phyloP scores from a whole-genome alignment of 768 basidiomycete species.

The Basidioascus undulatus region DNA sequence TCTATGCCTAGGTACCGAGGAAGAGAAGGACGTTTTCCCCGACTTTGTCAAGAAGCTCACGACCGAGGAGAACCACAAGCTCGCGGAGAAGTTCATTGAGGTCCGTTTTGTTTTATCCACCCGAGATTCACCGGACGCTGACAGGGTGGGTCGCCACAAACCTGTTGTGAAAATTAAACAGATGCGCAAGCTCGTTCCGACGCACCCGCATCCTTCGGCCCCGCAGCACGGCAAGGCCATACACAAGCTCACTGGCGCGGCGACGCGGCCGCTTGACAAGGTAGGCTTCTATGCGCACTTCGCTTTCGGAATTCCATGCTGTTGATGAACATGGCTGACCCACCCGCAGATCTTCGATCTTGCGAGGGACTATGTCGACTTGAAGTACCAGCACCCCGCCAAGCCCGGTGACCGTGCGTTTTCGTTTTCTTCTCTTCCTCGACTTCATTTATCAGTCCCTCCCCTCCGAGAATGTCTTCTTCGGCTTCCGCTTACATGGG shows the following conservation, averaged over 20 bases:
- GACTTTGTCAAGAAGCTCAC: not conserved
- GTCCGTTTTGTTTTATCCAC: not conserved
- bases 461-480: no score
- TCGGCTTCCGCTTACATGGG: no score
- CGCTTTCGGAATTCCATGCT: no score
- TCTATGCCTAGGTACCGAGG: no score
- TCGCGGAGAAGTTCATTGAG: conserved; percentile 1
- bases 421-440: no score
- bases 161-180: not conserved
- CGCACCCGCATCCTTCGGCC: conserved; percentile 5
- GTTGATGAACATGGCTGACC: no score
- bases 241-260: conserved; percentile 3
- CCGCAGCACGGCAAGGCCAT: conserved; percentile 6
- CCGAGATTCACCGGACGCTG: not conserved
- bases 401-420: no score
- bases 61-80: conserved; percentile 5
- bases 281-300: no score
- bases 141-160: not conserved
- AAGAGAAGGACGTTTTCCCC: conserved; percentile 3
- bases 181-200: conserved; percentile 2
- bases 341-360: no score
- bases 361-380: no score
- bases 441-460: no score
- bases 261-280: conserved; percentile 4
- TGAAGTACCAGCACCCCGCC: no score